Conservation (phyloP, 495 filamentous ascomycete species). For the Staphylotrichum tortipilum region DNA sequence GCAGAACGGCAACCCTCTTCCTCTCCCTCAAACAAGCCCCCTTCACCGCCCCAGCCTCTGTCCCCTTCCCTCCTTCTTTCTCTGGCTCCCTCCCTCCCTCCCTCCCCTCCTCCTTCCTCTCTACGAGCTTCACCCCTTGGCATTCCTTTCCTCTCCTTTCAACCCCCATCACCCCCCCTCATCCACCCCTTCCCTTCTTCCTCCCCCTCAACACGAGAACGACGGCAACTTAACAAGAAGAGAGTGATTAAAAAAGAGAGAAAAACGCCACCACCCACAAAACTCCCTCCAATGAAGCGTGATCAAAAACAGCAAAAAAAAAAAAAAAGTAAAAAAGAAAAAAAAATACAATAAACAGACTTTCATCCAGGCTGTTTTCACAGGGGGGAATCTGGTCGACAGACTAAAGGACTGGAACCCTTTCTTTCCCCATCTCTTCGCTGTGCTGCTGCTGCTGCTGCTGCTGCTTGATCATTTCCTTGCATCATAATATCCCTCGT, state of each 20-base stretch:
- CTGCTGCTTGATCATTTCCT: too few relatives aligned
- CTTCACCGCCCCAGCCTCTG: too few relatives aligned
- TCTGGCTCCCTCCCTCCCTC: background rate
- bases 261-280: background rate
- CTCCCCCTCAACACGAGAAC: background rate
- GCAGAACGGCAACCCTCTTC: too few relatives aligned
- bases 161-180: background rate
- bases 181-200: background rate
- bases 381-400: too few relatives aligned
- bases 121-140: too few relatives aligned
- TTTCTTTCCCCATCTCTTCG: too few relatives aligned
- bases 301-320: background rate
- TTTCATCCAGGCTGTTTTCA: too few relatives aligned
- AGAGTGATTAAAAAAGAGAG: background rate
- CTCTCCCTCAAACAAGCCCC: too few relatives aligned
- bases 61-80: background rate
- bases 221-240: too few relatives aligned
- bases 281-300: constrained; percentile 4
- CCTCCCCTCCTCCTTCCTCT: background rate
- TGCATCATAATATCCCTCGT: background rate
- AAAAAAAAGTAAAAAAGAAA: background rate
- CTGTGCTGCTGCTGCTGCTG: too few relatives aligned
- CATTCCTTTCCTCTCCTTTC: too few relatives aligned
- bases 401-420: too few relatives aligned
- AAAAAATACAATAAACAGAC: background rate